phyloP scores from a whole-genome alignment of 2,329 filamentous ascomycete genomes.

The Rosellinia necatrix region DNA sequence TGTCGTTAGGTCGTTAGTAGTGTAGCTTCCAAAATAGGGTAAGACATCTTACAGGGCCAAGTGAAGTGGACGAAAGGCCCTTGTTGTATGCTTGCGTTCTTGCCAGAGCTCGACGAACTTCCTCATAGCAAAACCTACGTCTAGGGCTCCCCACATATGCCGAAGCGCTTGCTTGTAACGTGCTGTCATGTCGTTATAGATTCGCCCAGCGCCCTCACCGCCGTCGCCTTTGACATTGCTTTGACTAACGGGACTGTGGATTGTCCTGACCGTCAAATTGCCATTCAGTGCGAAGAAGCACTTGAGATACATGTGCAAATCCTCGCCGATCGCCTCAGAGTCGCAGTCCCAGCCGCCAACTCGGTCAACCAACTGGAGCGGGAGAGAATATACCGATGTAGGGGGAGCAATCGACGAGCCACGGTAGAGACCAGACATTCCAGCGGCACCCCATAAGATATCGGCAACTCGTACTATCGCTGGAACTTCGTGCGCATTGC shows the following conservation, averaged over 20 bases:
- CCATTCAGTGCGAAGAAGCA: constrained; percentile 77
- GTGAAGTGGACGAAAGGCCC: constrained; percentile 61
- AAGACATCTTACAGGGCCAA: constrained; percentile 46
- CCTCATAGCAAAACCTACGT: constrained; percentile 68
- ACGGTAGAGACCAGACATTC: constrained; percentile 69
- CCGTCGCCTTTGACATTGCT: constrained; percentile 70
- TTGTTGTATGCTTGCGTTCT: constrained; percentile 60
- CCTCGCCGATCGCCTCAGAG: constrained; percentile 74
- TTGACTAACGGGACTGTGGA: constrained; percentile 73
- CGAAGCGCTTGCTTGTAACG: constrained; percentile 74
- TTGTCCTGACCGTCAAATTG: constrained; percentile 65
- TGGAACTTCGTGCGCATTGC: constrained; percentile 71
- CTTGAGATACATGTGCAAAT: constrained; percentile 79
- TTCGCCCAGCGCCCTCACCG: constrained; percentile 57
- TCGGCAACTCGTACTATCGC: constrained; percentile 73
- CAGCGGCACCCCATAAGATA: constrained; percentile 72
- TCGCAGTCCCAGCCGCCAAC: constrained; percentile 76
- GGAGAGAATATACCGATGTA: constrained; percentile 74
- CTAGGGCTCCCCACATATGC: constrained; percentile 77
- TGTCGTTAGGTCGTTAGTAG: constrained; percentile 31
- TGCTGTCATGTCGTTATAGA: constrained; percentile 62
- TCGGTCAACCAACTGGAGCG: constrained; percentile 67
- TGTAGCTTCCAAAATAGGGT: not conserved
- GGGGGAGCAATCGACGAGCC: constrained; percentile 69
- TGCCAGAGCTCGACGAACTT: constrained; percentile 62